These are phyloP conservation scores for Stropharia rugosoannulata DNA, from an alignment of 768 basidiomycete genomes.

Conservation along the genomic window DNA sequence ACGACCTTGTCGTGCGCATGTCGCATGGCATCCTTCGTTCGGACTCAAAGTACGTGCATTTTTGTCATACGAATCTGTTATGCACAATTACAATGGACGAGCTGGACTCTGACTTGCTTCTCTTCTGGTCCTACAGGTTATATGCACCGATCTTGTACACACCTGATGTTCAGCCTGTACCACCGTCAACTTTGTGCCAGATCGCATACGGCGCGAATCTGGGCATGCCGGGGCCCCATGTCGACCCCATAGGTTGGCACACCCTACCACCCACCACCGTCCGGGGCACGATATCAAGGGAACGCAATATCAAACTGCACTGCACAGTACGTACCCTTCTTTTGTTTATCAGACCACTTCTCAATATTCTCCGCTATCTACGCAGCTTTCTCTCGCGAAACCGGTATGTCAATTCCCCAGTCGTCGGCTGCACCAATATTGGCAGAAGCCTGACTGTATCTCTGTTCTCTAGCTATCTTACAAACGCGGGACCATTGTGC, in stretches of 20 bases:
- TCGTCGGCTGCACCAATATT: not conserved
- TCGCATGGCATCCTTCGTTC: slow-evolving; percentile 35
- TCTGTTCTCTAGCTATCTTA: slow-evolving; percentile 26
- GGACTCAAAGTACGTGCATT: slow-evolving; percentile 34
- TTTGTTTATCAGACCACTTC: not conserved
- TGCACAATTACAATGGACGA: not conserved
- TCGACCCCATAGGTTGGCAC: slow-evolving; percentile 36
- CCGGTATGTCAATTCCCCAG: slow-evolving; percentile 25
- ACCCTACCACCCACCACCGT: slow-evolving; percentile 19
- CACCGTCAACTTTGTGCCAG: slow-evolving; percentile 31
- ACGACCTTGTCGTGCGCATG: slow-evolving; percentile 35
- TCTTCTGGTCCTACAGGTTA: slow-evolving; percentile 9
- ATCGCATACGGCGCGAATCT: slow-evolving; percentile 29
- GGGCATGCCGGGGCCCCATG: slow-evolving; percentile 28
- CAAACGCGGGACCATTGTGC: slow-evolving; percentile 38
- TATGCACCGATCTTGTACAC: slow-evolving; percentile 28
- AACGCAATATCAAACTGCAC: slow-evolving; percentile 22
- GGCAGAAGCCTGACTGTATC: not conserved
- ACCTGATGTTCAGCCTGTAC: slow-evolving; percentile 29
- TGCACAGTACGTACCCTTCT: slow-evolving; percentile 23
- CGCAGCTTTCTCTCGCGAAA: slow-evolving; percentile 33
- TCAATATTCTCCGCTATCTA: not conserved
- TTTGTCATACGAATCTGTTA: not conserved
- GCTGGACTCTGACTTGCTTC: not conserved
- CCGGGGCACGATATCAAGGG: slow-evolving; percentile 20